A percentile compares a stretch with the other conserved stretches of the same genome.
These are phyloP conservation scores for Termitomyces sp. DNA, from an alignment of 1,284 basidiomycete species.

Conservation along the genomic window DNA sequence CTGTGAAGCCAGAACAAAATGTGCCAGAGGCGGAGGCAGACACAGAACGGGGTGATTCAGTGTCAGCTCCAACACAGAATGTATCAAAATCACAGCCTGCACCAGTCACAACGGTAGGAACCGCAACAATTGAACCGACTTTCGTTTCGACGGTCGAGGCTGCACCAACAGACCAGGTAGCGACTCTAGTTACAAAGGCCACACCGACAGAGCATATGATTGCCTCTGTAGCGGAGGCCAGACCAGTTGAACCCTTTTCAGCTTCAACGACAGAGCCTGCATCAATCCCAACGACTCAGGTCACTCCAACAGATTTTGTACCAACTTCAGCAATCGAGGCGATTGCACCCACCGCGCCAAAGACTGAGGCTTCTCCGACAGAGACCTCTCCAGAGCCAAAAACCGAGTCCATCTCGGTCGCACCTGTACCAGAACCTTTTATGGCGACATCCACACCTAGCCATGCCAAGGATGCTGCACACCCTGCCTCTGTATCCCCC, in stretches of 20 bases:
- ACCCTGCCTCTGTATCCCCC: neutral
- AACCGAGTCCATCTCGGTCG: neutral
- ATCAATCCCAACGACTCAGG: neutral
- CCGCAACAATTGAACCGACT: neutral
- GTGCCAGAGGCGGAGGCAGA: neutral
- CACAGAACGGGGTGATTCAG: neutral
- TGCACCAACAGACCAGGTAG: neutral
- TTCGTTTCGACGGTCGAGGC: neutral
- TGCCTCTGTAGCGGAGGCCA: neutral
- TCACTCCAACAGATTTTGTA: neutral
- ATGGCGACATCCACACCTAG: neutral
- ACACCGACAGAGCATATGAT: neutral
- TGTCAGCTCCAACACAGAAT: neutral
- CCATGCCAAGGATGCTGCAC: neutral
- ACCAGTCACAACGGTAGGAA: neutral
- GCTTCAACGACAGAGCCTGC: neutral
- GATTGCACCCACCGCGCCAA: neutral
- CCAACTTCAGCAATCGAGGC: neutral
- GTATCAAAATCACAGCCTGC: neutral
- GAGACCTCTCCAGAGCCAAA: neutral
- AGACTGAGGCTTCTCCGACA: neutral
- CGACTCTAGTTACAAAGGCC: neutral
- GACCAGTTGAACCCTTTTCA: neutral
- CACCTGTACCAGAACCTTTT: neutral
- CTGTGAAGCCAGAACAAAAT: neutral